Evolutionary conservation across 805 yeast species (phyloP).

Genomic region (Candida peoriensis): DNA sequence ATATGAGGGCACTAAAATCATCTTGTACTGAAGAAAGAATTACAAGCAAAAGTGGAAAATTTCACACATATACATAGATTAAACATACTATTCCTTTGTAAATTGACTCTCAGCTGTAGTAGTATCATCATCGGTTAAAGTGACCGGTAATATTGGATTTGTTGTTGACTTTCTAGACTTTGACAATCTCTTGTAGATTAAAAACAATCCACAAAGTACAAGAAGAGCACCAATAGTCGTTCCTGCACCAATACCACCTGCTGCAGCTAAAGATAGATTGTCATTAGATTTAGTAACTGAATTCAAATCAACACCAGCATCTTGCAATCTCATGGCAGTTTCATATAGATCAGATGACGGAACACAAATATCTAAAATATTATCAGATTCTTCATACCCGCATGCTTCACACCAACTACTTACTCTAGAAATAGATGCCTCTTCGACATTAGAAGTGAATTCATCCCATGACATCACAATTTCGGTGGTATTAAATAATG

Average conservation of each 20-base stretch:
- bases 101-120: background rate
- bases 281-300: conserved; percentile 6
- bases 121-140: background rate
- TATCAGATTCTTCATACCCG: conserved; percentile 19
- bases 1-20: conserved; percentile 22
- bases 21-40: no score
- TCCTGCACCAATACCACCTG: conserved; percentile 51
- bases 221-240: conserved; percentile 36
- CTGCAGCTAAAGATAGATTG: conserved; percentile 32
- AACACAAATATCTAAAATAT: conserved; percentile 29
- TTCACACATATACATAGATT: no score
- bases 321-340: conserved; percentile 24
- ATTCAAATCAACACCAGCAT: conserved; percentile 27
- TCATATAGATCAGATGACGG: conserved; percentile 28
- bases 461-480: conserved; percentile 32
- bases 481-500: conserved; percentile 32
- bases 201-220: conserved; percentile 9
- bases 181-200: background rate
- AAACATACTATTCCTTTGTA: no score
- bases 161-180: background rate
- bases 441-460: conserved; percentile 26
- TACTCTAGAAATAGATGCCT: conserved; percentile 25
- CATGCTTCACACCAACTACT: conserved; percentile 38
- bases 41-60: no score
- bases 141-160: background rate